Evolutionary conservation across 768 basidiomycete genomes (phyloP).

Genomic region (Boletus speciosus): DNA sequence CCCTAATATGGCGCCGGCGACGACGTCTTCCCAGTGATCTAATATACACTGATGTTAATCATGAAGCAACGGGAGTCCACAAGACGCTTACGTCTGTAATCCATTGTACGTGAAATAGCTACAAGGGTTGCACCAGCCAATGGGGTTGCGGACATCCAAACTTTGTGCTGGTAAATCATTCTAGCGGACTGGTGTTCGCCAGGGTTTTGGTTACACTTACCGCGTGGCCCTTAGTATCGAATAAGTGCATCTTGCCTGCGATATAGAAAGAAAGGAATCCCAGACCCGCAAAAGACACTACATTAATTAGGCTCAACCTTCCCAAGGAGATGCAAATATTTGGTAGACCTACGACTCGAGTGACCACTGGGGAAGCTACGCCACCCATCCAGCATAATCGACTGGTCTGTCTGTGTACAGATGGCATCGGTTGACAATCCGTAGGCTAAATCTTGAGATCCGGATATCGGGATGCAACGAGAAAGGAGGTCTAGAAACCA

Average conservation of each 20-base stretch:
- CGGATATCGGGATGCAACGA: slow-evolving; percentile 62
- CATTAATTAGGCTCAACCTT: slow-evolving; percentile 5
- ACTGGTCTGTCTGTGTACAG: slow-evolving; percentile 67
- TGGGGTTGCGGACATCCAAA: slow-evolving; percentile 80
- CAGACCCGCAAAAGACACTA: slow-evolving; percentile 91
- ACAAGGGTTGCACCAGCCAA: slow-evolving; percentile 74
- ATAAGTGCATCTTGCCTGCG: slow-evolving; percentile 89
- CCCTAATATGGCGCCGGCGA: slow-evolving; percentile 77
- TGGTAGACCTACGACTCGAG: slow-evolving; percentile 62
- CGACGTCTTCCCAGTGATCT: slow-evolving; percentile 94
- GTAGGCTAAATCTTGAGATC: slow-evolving; percentile 63
- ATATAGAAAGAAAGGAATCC: slow-evolving; percentile 87
- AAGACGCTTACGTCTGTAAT: slow-evolving; percentile 63
- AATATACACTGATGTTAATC: slow-evolving; percentile 1
- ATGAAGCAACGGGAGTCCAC: slow-evolving; percentile 7
- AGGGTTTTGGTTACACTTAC: slow-evolving; percentile 34
- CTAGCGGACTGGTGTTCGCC: neutral
- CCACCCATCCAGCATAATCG: slow-evolving; percentile 76
- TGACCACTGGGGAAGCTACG: slow-evolving; percentile 92
- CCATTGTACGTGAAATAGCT: slow-evolving; percentile 87
- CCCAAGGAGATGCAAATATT: neutral
- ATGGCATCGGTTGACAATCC: slow-evolving; percentile 72
- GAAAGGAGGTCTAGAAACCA: slow-evolving; percentile 27
- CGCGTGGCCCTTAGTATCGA: slow-evolving; percentile 73
- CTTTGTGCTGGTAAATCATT: slow-evolving; percentile 50